phyloP scores from a whole-genome alignment of 257 asterid genomes.

The Fraxinus cuspidata region DNA sequence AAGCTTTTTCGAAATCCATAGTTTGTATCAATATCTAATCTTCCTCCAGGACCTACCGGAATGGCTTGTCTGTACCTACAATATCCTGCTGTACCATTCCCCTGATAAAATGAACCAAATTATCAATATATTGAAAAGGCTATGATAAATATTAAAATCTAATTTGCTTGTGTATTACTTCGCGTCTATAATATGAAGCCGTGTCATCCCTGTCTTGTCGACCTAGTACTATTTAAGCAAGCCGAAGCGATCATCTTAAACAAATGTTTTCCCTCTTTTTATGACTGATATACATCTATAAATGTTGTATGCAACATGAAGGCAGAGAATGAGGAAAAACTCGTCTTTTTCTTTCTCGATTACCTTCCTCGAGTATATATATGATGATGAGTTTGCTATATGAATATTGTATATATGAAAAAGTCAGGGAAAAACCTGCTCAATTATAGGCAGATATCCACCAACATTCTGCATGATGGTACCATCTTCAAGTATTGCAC shows the following conservation, averaged over 20 bases:
- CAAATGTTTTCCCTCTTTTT: not conserved
- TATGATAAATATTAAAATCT: not conserved
- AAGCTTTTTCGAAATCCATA: constrained; percentile 69
- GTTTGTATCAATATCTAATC: constrained; percentile 66
- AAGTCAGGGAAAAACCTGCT: constrained; percentile 52
- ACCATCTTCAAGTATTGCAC: constrained; percentile 78
- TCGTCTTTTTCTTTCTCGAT: not conserved
- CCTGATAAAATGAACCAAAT: constrained; percentile 37
- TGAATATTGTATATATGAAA: not conserved
- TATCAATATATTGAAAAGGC: not conserved
- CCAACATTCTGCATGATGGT: constrained; percentile 68
- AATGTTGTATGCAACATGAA: not conserved
- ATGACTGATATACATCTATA: not conserved
- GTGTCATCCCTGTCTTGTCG: too few species aligned
- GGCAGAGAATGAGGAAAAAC: not conserved
- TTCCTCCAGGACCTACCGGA: constrained; percentile 70
- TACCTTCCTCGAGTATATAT: not conserved
- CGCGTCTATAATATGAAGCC: too few species aligned
- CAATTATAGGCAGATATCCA: constrained; percentile 85
- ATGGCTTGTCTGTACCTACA: constrained; percentile 87
- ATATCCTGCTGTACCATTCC: constrained; percentile 69
- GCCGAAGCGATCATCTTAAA: not conserved
- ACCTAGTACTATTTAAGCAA: too few species aligned
- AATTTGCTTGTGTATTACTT: not conserved
- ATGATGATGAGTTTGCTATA: not conserved